A percentile compares a stretch with the other conserved stretches of the same genome.
Conservation (phyloP, 2,329 filamentous ascomycete genomes). For the Alternaria sp. region DNA sequence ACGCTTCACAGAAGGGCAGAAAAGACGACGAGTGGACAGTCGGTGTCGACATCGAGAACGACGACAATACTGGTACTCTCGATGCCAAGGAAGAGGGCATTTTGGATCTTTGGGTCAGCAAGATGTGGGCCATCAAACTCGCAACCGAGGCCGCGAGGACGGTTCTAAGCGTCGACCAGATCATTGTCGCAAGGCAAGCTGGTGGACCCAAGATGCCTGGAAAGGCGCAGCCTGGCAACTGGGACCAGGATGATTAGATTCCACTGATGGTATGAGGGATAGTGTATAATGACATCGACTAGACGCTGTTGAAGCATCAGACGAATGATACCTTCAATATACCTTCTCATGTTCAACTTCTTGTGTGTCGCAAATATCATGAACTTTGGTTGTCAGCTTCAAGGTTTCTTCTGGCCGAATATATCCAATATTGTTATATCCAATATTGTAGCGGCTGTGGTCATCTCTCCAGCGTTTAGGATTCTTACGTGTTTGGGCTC, state of each 20-base stretch:
- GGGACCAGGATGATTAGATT: conserved; percentile 67
- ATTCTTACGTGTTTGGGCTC: neutral
- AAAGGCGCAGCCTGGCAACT: conserved; percentile 76
- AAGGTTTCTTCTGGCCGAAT: neutral
- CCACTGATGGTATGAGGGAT: conserved; percentile 2
- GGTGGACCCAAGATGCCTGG: conserved; percentile 96
- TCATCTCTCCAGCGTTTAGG: neutral
- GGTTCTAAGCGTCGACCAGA: conserved; percentile 95
- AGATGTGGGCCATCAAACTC: conserved; percentile 96
- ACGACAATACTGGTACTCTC: conserved; percentile 79
- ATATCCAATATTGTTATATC: neutral
- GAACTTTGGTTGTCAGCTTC: neutral
- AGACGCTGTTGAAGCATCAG: conserved; percentile 16
- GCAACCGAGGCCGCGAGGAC: conserved; percentile 95
- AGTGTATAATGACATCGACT: conserved; percentile 23
- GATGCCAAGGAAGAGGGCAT: conserved; percentile 90
- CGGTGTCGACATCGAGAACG: conserved; percentile 95
- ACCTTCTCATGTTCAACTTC: neutral
- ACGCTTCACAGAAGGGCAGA: conserved; percentile 67
- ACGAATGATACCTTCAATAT: conserved; percentile 1
- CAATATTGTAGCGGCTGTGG: neutral
- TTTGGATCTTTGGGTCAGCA: conserved; percentile 87
- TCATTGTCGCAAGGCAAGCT: conserved; percentile 96
- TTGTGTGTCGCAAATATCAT: neutral
- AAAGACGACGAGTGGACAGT: conserved; percentile 80